Base-by-base conservation (phyloP, 345 rosid species). In the Pistacia vera region DNA sequence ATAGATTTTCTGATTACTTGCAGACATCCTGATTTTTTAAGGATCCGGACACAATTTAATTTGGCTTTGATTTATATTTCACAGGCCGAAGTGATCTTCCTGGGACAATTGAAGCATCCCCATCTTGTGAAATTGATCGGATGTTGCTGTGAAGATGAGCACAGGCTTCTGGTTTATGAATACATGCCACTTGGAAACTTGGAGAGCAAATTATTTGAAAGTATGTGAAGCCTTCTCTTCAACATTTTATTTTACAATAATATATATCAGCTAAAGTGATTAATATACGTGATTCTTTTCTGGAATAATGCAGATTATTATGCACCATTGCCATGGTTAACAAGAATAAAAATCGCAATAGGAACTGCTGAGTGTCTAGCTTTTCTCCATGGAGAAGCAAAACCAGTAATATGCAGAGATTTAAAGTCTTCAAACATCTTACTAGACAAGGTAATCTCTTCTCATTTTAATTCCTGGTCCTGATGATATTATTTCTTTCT, bases 71-170 rank as follows among this genome's bases (percentile, higher is more conserved):
- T 41, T 41, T 8, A 41, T 5, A 41, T 41, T 41, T 41, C 8
- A 41, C 59, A 91, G 93, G 88, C 93, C 17, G 96, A 91, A 77
- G 92, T 91, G 36, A 80, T 88, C 30, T 84, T 91, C 67, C 91
- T 91, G n/a, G 96, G 96, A 69, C 93, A 91, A 73, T 76, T 91
- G 36, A 88, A 85, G 82, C 93, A 91, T 51, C 87, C 88, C n/a
- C 86, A 89, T 81, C 80, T 89, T 52, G 92, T 91, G 74, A 89
- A 84, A 33, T 82, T 91, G 83, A 84, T 91, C 41, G 96, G 96
- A 22, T 89, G 89, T 62, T 89, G 96, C 86, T 89, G 89, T 20
- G 90, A 91, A 63, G 86, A 89, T 38, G 84, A 86, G 49, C 86
- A 91, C 17, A 78, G 96, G 80, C 90, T 89, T 76, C 80, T 91